Percentiles rank a stretch among this genome's conserved stretches.
Evolutionary conservation across 2,329 filamentous ascomycete genomes (phyloP).

Genomic region (Aureobasidium subglaciale): DNA sequence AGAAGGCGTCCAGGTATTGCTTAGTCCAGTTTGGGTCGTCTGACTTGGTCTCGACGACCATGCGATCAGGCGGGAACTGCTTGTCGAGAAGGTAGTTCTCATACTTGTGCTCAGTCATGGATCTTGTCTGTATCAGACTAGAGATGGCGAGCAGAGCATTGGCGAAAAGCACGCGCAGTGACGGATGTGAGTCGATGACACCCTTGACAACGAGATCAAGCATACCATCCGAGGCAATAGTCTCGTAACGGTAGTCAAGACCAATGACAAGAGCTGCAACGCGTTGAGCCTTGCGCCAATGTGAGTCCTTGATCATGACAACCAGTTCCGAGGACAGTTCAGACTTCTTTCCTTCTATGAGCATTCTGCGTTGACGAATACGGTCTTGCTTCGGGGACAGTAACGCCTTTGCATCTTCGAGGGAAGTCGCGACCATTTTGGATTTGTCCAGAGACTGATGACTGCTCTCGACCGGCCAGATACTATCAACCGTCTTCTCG

Average conservation of each 20-base stretch:
- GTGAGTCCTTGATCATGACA: constrained; percentile 66
- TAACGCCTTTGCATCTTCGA: constrained; percentile 51
- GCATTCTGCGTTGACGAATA: constrained; percentile 65
- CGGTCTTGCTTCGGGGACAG: constrained; percentile 64
- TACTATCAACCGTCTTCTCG: constrained; percentile 59
- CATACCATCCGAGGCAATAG: constrained; percentile 71
- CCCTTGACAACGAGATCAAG: constrained; percentile 76
- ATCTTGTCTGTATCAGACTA: constrained; percentile 78
- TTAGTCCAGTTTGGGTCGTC: constrained; percentile 73
- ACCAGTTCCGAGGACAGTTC: constrained; percentile 75
- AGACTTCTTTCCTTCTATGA: constrained; percentile 78
- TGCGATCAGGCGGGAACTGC: constrained; percentile 68
- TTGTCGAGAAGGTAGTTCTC: constrained; percentile 77
- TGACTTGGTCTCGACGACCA: constrained; percentile 64
- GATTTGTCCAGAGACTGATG: constrained; percentile 16
- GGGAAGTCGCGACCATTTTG: constrained; percentile 27
- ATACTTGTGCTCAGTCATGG: constrained; percentile 79
- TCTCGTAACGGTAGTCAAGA: constrained; percentile 84
- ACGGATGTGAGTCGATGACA: constrained; percentile 84
- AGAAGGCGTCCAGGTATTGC: constrained; percentile 71
- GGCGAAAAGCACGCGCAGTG: constrained; percentile 71
- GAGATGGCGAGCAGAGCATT: constrained; percentile 71
- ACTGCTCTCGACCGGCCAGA: constrained; percentile 50
- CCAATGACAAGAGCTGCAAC: constrained; percentile 88
- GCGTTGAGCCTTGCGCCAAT: constrained; percentile 93